A percentile compares a stretch with the other conserved stretches of the same genome.
Evolutionary conservation across 140 eudicot species (phyloP).

Genomic region (Stevia rebaudiana): DNA sequence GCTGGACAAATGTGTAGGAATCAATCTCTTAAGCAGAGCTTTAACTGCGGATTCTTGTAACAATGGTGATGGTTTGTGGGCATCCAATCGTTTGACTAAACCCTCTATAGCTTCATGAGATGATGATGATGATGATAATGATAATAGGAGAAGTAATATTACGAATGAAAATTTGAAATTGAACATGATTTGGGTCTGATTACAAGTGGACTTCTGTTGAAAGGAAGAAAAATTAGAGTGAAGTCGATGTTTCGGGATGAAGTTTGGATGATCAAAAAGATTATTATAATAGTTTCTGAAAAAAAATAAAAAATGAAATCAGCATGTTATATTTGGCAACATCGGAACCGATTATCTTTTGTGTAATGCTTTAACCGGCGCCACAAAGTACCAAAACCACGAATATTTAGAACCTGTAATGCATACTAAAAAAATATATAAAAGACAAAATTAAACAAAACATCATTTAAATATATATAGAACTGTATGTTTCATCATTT

Average conservation of each 20-base stretch:
- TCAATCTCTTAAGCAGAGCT: conserved; percentile 68
- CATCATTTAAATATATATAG: no score
- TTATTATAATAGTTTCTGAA: neutral
- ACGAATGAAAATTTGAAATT: conserved; percentile 19
- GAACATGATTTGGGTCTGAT: conserved; percentile 36
- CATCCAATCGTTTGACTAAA: conserved; percentile 42
- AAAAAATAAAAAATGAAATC: no score
- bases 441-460: no score
- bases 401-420: no score
- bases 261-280: neutral
- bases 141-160: conserved; percentile 32
- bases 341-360: neutral
- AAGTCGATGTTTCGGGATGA: conserved; percentile 12
- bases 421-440: no score
- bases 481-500: no score
- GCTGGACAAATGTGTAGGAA: conserved; percentile 68
- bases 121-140: conserved; percentile 32
- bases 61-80: conserved; percentile 44
- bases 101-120: conserved; percentile 42
- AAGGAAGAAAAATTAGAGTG: neutral
- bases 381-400: conserved; percentile 3
- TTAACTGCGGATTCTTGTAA: conserved; percentile 72
- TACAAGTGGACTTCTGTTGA: conserved; percentile 1
- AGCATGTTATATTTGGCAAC: no score
- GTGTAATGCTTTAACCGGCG: neutral